Percentiles rank a stretch among this genome's conserved stretches.
Conservation (phyloP, 148 eudicot genomes). For the Camellia lanceoleosa region DNA sequence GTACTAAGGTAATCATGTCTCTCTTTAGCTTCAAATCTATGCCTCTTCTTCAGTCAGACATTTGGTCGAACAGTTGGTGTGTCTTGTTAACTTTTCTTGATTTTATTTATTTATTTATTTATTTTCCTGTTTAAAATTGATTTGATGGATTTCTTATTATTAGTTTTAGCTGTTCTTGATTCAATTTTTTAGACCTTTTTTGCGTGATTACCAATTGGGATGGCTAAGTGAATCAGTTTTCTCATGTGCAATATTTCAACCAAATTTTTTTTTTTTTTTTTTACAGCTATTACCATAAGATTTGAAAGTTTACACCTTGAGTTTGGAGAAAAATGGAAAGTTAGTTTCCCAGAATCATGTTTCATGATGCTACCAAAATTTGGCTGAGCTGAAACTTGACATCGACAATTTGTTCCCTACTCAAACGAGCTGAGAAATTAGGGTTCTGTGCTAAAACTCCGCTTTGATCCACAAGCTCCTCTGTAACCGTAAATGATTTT, state of each 20-base stretch:
- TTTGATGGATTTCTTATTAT: background rate
- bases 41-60: constrained; percentile 8
- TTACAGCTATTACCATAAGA: background rate
- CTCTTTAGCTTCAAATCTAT: background rate
- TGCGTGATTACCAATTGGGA: background rate
- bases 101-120: background rate
- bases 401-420: background rate
- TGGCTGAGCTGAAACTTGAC: background rate
- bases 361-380: background rate
- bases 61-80: constrained; percentile 32
- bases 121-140: background rate
- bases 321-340: background rate
- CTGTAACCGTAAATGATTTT: background rate
- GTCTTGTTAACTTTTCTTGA: background rate
- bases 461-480: background rate
- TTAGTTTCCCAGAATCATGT: background rate
- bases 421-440: background rate
- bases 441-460: background rate
- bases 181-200: background rate
- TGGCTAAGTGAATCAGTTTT: background rate
- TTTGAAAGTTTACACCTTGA: background rate
- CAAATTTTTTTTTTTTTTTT: no score
- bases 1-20: constrained; percentile 58
- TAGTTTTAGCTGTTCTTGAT: background rate
- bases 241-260: no score